These are phyloP conservation scores for Termitomyces sp. DNA, from an alignment of 768 basidiomycete genomes.

Conservation along the genomic window DNA sequence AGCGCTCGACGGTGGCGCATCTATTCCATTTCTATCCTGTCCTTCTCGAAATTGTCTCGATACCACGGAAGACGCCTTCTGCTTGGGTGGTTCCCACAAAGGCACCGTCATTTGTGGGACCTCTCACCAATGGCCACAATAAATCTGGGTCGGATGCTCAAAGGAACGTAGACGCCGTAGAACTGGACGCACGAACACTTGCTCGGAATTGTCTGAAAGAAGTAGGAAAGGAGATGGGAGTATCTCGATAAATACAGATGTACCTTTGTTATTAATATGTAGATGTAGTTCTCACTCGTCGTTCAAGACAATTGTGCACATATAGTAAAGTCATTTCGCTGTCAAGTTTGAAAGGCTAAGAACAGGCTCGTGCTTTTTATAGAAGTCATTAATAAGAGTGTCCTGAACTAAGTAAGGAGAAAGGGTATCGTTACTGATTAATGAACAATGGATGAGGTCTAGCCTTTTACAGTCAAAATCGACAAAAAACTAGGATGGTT, in stretches of 20 bases:
- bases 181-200: constrained; percentile 62
- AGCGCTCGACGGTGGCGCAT: constrained; percentile 74
- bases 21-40: constrained; percentile 84
- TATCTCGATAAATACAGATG: constrained; percentile 8
- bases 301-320: not conserved
- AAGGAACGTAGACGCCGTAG: constrained; percentile 26
- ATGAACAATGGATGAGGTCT: not conserved
- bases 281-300: not conserved
- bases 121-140: constrained; percentile 4
- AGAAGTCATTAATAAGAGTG: not conserved
- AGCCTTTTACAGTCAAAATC: not conserved
- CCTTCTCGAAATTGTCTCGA: constrained; percentile 74
- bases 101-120: constrained; percentile 4
- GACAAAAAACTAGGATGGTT: too few relatives aligned
- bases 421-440: not conserved
- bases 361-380: not conserved
- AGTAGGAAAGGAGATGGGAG: constrained; percentile 73
- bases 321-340: not conserved
- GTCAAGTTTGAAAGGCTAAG: too few relatives aligned
- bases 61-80: constrained; percentile 61
- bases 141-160: constrained; percentile 1
- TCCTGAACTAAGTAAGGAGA: not conserved
- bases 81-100: constrained; percentile 48
- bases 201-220: constrained; percentile 64
- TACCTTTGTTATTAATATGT: not conserved